Percentiles rank a stretch among this genome's conserved stretches.
Evolutionary conservation across 306 rosid genomes (phyloP).

Genomic region (Lathyrus oleraceus): DNA sequence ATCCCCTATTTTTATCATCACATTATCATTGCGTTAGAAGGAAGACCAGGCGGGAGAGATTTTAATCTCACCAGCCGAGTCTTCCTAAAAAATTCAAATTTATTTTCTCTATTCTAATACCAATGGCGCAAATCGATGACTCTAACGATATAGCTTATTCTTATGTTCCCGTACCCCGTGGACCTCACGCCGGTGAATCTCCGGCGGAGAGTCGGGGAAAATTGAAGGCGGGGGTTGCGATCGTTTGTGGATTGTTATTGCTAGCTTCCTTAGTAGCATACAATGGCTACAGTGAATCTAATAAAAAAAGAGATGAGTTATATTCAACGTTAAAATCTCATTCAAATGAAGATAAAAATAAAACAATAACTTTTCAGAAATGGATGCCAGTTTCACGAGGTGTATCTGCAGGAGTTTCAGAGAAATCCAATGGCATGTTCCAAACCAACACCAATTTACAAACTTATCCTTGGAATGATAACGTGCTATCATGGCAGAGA

Average conservation of each 20-base stretch:
- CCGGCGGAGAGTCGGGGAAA: slow-evolving; percentile 19
- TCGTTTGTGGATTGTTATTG: slow-evolving; percentile 47
- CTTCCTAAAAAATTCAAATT: not conserved
- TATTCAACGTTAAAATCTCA: not conserved
- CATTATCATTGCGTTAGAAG: not conserved
- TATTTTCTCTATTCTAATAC: not conserved
- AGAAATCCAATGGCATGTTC: slow-evolving; percentile 51
- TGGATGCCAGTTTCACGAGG: slow-evolving; percentile 57
- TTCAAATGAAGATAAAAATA: not conserved
- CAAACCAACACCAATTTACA: not conserved
- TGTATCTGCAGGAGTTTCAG: slow-evolving; percentile 64
- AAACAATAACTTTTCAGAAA: slow-evolving; percentile 2
- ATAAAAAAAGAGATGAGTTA: not conserved
- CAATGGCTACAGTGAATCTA: slow-evolving; percentile 1
- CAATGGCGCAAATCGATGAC: not conserved
- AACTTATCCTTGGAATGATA: slow-evolving; percentile 70
- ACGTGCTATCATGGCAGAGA: slow-evolving; percentile 88
- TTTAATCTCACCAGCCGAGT: not conserved
- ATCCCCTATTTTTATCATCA: not conserved
- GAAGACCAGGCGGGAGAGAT: not conserved
- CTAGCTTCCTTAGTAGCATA: slow-evolving; percentile 45
- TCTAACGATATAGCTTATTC: not conserved
- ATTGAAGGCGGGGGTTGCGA: slow-evolving; percentile 26
- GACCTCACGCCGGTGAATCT: slow-evolving; percentile 10
- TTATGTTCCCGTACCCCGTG: slow-evolving; percentile 42